Conservation (phyloP, 1,284 basidiomycete species). For the Irpex sp. region DNA sequence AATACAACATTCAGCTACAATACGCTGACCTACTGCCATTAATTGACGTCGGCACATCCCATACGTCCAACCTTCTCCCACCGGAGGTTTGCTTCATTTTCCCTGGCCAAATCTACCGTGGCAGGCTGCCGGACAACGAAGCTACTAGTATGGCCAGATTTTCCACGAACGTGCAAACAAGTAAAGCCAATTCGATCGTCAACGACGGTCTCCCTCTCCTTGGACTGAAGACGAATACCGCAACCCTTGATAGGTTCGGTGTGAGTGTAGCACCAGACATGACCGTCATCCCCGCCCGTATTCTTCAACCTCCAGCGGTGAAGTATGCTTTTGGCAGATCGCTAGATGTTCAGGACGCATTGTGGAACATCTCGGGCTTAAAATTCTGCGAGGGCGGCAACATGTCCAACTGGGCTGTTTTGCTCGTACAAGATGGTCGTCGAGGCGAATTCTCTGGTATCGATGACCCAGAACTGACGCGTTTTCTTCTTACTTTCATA, state of each 20-base stretch:
- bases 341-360: conserved; percentile 51
- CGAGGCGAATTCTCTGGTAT: conserved; percentile 34
- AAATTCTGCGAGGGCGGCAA: conserved; percentile 53
- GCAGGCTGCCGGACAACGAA: too few species aligned
- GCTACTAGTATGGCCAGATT: too few species aligned
- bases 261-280: conserved; percentile 52
- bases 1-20: conserved; percentile 50
- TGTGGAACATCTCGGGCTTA: conserved; percentile 64
- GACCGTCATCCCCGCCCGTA: conserved; percentile 59
- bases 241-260: conserved; percentile 37
- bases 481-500: conserved; percentile 46
- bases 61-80: too few species aligned
- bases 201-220: too few species aligned
- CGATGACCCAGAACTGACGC: conserved; percentile 35
- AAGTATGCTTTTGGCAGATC: conserved; percentile 39
- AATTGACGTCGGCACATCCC: conserved; percentile 35
- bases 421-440: conserved; percentile 52
- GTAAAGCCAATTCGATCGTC: too few species aligned
- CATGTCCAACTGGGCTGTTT: conserved; percentile 54
- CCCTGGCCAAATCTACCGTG: too few species aligned
- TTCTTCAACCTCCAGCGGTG: conserved; percentile 54
- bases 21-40: conserved; percentile 49
- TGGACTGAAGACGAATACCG: too few species aligned
- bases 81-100: too few species aligned
- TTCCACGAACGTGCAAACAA: too few species aligned